Base-by-base conservation (phyloP, 306 rosid genomes). In the Cicer yamashitae region DNA sequence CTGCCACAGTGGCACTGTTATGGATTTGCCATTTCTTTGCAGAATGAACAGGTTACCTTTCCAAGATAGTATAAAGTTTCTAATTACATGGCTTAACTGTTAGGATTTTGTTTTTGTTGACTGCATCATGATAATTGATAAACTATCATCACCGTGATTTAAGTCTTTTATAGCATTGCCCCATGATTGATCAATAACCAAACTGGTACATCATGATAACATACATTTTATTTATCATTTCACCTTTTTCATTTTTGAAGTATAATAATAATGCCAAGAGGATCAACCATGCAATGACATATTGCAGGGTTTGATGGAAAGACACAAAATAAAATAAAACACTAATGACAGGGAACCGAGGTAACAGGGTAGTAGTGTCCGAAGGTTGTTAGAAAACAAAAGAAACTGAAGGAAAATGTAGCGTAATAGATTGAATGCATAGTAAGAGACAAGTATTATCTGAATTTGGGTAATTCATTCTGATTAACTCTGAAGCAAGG, bases 11-110 rank as follows among this genome's bases (percentile, higher is more conserved):
- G 99, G 99, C 82, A 96, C 99, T 6, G 87, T 92, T 66, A 83
- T 96, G 71, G 99, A 96, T 87, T 90, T 96, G 93, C 92, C 99
- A 72, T 92, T 80, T 82, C 92, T 96, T 81, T 92, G 98, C 96
- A 79, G 96, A 86, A 96, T 96, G 98, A 81, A 70, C 91, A 90
- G 99, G 99, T 96, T 86, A 73, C 52, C 45, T 62, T 83, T 74
- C 68, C 15, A 52, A 50, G 20, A 63, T 80, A 63, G 62, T 71
- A 22, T 8, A 17, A 64, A 41, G 65, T 71, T 79, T 14, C 46
- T 59, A 67, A 37, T 61, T 67, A 44, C 75, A 17, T 48, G 43
- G 71, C 68, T 81, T 58, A 64, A 45, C 41, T 58, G 48, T 60
- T 15, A 38, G 22, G 63, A 22, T 75, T 60, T 67, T 65, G 40